Evolutionary conservation across 2,329 filamentous ascomycete species (phyloP), one percentile per base, ranked within the genome.

Genomic region (Arthrobotrys sphaeroides): DNA sequence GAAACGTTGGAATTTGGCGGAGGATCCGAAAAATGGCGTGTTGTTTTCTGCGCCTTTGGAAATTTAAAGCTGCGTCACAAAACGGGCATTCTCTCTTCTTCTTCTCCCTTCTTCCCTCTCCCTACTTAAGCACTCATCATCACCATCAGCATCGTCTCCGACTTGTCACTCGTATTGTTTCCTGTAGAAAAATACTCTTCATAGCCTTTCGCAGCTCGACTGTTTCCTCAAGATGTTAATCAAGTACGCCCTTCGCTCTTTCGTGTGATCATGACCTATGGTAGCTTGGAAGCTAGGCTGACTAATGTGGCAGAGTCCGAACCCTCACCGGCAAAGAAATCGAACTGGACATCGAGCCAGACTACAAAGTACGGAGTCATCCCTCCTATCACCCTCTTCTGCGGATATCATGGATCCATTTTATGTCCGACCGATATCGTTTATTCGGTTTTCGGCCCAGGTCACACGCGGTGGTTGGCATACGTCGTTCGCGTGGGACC

Each of bases 261-360:
- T 28, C 16, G 22, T 28, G 13, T 31, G 22, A 6, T 22, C 10
- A 20, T 24, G 20, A 26, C 22, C 5, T 28, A 18, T 16, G 10
- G 22, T 7, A 43, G 31, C 2, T 20, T 26, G 33, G 31, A 24
- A 26, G 13, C 4, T 40, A 9, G n/a, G 68, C 68, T 73, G 40
- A 77, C 73, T 45, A 51, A 47, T 13, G 0, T 40, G 9, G 24
- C 80, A 99, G 94, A 87, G 94, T 99, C 82, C 91, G 95, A 82
- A 99, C 95, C 77, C 90, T 99, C 78, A 98, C 95, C 78, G 95
- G 95, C 82, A 98, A 98, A 87, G 93, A 99, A 85, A 98, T 98
- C 83, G 94, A 98, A 87, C 89, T 99, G 81, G 94, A 98, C 82
- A 96, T 99, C 82, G 95, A 98, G 86, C 87, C 89, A 62, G 90